Base-by-base conservation (phyloP, 2,329 filamentous ascomycete species). In the Neoscytalidium dimidiatum region DNA sequence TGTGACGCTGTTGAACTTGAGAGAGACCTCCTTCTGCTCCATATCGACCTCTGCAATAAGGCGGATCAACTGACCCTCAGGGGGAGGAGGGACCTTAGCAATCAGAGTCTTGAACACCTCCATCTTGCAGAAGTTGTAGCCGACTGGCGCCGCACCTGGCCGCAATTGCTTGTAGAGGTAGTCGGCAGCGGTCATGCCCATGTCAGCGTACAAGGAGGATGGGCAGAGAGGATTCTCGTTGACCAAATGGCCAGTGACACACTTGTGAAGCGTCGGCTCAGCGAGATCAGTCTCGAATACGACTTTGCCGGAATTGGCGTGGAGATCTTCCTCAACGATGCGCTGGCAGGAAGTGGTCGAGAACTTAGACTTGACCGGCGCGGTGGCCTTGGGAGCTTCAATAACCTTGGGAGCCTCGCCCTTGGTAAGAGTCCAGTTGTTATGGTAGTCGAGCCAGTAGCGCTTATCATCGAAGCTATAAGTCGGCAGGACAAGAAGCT, bases 341-440 rank as follows among this genome's bases (percentile, higher is more conserved):
- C 82, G 84, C 71, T 91, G 89, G 63, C 90, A 88, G 28, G 87
- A 86, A 8, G 87, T 87, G 8, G 88, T 90, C 11, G 84, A 85
- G 49, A 90, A 79, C 79, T 85, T 88, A 60, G 82, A 81, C 38
- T 79, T 78, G 51, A 84, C 77, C 33, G 81, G 76, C 52, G 80
- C 77, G 29, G 73, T 76, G 13, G 81, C 72, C 8, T 76, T 69
- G 21, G 79, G 71, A 14, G 69, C 68, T 9, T 73, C 72, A 49
- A 78, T 70, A 35, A 79, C 72, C 64, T 75, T 74, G 43, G 78
- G 80, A 43, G 80, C 83, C 68, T 90, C 86, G 64, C 83, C 88
- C 81, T 93, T 93, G 67, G 84, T 87, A 41, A 92, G 78, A 33
- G 83, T 86, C 87, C 89, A 93, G 75, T 92, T 88, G 67, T 91